Percentiles rank a stretch among this genome's conserved stretches.
These are phyloP conservation scores for Periconia sp. DNA, from an alignment of 2,329 filamentous ascomycete species.

Conservation along the genomic window DNA sequence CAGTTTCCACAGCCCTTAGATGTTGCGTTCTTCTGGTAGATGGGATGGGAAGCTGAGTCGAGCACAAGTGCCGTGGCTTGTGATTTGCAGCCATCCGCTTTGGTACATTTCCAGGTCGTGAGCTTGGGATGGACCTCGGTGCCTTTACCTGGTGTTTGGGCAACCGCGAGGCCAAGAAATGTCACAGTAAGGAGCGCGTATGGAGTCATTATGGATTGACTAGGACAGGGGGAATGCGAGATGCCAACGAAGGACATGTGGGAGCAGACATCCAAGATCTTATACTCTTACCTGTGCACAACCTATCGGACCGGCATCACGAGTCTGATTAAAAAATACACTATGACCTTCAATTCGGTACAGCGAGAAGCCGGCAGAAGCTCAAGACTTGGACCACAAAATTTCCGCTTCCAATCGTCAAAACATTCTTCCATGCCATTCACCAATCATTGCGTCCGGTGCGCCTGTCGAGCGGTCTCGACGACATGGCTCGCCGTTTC, in stretches of 20 bases:
- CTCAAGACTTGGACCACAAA: neutral
- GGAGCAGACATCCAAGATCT: conserved; percentile 4
- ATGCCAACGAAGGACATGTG: conserved; percentile 6
- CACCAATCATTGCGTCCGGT: neutral
- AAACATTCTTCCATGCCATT: neutral
- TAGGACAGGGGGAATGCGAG: conserved; percentile 3
- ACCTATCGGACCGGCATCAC: conserved; percentile 5
- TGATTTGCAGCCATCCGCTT: conserved; percentile 54
- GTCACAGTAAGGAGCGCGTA: conserved; percentile 31
- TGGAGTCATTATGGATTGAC: conserved; percentile 25
- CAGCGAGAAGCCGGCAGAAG: neutral
- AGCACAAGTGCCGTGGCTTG: conserved; percentile 58
- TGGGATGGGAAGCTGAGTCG: conserved; percentile 55
- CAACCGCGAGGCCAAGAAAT: conserved; percentile 33
- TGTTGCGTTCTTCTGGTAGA: conserved; percentile 48
- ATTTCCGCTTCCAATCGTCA: neutral
- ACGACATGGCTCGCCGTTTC: neutral
- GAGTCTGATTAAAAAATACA: conserved; percentile 14
- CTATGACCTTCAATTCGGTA: conserved; percentile 1
- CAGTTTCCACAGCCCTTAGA: conserved; percentile 41
- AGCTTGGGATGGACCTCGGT: conserved; percentile 59
- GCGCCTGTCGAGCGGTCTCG: neutral
- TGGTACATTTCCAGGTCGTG: conserved; percentile 61
- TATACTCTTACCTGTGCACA: conserved; percentile 6
- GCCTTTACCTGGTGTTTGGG: conserved; percentile 37